Conservation (phyloP, 192 early-diverging fungal species). For the Dissophora globulifera region DNA sequence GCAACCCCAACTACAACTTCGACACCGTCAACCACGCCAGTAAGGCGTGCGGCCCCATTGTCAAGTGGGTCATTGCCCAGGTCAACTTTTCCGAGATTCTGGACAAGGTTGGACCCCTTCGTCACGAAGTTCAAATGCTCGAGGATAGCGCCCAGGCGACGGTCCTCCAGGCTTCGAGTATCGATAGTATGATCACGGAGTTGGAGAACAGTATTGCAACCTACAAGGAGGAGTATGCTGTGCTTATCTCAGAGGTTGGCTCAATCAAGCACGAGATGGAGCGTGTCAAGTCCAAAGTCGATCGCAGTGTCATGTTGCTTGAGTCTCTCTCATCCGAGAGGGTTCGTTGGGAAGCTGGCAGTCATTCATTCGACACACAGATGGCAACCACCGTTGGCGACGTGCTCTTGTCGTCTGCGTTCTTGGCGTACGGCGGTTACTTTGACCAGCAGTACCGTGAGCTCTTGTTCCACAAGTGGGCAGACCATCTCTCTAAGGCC, state of each 20-base stretch:
- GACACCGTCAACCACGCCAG: conserved; percentile 96
- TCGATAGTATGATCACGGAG: conserved; percentile 82
- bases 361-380: conserved; percentile 91
- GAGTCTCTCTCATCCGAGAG: conserved; percentile 92
- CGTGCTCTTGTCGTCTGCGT: conserved; percentile 91
- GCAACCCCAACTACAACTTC: conserved; percentile 90
- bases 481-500: conserved; percentile 71
- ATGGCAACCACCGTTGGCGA: conserved; percentile 99
- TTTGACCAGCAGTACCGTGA: conserved; percentile 98
- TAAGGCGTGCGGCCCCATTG: conserved; percentile 98
- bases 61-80: conserved; percentile 98
- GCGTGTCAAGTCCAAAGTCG: conserved; percentile 91
- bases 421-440: conserved; percentile 96
- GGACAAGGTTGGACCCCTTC: conserved; percentile 94
- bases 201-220: conserved; percentile 87
- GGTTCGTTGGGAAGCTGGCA: conserved; percentile 90
- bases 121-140: conserved; percentile 88
- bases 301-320: conserved; percentile 88
- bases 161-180: conserved; percentile 73
- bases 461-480: conserved; percentile 83
- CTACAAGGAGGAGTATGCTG: conserved; percentile 98
- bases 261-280: conserved; percentile 93
- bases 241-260: conserved; percentile 94
- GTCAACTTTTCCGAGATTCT: conserved; percentile 93
- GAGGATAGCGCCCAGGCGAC: conserved; percentile 81